Conservation (phyloP, 1,284 basidiomycete genomes). For the Coniophora puteana region DNA sequence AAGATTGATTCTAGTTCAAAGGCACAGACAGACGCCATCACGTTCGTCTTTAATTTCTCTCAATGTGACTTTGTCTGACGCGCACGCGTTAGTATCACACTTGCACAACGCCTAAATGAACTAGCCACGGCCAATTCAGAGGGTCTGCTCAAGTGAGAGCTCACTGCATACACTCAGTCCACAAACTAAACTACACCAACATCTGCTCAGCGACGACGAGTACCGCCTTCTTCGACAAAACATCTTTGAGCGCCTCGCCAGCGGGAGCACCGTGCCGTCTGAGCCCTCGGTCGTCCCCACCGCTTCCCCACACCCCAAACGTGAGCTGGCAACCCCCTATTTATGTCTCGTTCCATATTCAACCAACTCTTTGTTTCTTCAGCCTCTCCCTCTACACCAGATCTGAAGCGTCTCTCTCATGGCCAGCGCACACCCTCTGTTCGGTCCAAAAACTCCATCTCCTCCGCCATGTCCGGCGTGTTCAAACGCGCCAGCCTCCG, state of each 20-base stretch:
- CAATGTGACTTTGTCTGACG: slow-evolving; percentile 11
- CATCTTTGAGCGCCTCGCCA: slow-evolving; percentile 69
- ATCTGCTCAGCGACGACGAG: slow-evolving; percentile 60
- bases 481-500: slow-evolving; percentile 52
- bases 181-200: slow-evolving; percentile 9
- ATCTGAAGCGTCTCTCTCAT: no score
- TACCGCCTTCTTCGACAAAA: slow-evolving; percentile 74
- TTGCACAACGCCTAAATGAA: slow-evolving; percentile 75
- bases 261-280: slow-evolving; percentile 49
- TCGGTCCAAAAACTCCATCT: slow-evolving; percentile 55
- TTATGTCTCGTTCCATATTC: neutral
- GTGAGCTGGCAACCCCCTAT: neutral
- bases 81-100: slow-evolving; percentile 47
- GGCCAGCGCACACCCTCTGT: slow-evolving; percentile 60
- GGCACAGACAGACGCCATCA: slow-evolving; percentile 58
- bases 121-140: slow-evolving; percentile 73
- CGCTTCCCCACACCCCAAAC: slow-evolving; percentile 17
- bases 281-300: slow-evolving; percentile 59
- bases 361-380: slow-evolving; percentile 37
- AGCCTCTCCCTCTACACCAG: slow-evolving; percentile 47
- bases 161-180: slow-evolving; percentile 2
- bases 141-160: slow-evolving; percentile 65
- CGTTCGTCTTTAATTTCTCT: slow-evolving; percentile 44
- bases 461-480: slow-evolving; percentile 56
- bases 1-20: no score